Evolutionary conservation across 805 yeast species (phyloP), one percentile per base, ranked within the genome.

Genomic region (Hanseniaspora taiwanica): DNA sequence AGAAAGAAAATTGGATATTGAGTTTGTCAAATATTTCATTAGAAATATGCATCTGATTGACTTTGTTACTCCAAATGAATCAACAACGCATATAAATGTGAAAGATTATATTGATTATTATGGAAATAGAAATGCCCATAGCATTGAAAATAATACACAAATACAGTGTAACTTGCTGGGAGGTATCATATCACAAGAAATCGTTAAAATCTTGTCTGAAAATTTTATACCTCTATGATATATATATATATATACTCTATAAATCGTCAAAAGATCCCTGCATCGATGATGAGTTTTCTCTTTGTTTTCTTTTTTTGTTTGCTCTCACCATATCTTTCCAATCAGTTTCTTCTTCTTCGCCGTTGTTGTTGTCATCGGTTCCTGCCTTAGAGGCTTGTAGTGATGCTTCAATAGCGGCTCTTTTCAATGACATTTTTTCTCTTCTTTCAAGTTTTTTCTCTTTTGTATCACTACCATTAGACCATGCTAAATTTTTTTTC

Each of bases 121-220:
- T 4, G 72, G 72, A 3, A 43, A 49, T 1, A 75, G 72, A 46
- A 38, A 74, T 12, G 78, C 74, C 45, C 79, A 80, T 48, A 35
- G 16, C 6, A 12, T 12, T 3, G 17, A 37, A 16, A 36, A 16
- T 24, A 5, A 66, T 74, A 13, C 62, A n/a, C n/a, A n/a, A n/a
- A n/a, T n/a, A n/a, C n/a, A n/a, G n/a, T n/a, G 79, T 17, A 68
- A 94, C 4, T 58, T 84, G 3, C 63, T 83, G 47, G 97, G 96
- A 2, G 97, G 96, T 0, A 63, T 87, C 10, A 86, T 75, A 0
- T 78, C 85, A 3, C 96, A 89, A 54, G 98, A 89, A 54, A 76
- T 73, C 4, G 65, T 84, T 39, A 89, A 91, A 59, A 53, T 75
- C 3, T 49, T 82, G 19, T 84, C 94, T 2, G 70, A 72, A 27